A percentile compares a stretch with the other conserved stretches of the same genome.
These are phyloP conservation scores for Teratosphaeria viscida DNA, from an alignment of 2,329 filamentous ascomycete species.

Conservation along the genomic window DNA sequence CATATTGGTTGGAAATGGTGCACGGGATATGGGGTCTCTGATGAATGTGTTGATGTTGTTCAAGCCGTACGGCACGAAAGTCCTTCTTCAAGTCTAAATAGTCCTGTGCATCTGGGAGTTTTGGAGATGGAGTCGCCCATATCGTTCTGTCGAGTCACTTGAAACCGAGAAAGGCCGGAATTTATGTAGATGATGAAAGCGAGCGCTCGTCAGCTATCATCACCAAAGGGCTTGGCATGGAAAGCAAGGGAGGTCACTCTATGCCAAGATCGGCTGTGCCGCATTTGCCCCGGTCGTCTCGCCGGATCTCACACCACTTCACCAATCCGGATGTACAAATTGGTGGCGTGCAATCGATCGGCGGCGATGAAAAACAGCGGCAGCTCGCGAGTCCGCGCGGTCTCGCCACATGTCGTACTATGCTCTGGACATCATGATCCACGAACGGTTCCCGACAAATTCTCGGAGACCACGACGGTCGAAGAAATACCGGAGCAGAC, in stretches of 20 bases:
- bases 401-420: background rate
- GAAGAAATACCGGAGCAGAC: no score
- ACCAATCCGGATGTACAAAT: background rate
- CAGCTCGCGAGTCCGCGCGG: background rate
- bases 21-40: background rate
- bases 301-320: background rate
- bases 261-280: background rate
- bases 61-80: background rate
- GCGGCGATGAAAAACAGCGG: background rate
- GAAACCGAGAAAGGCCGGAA: no score
- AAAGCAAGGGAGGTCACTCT: background rate
- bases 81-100: background rate
- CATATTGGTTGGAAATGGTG: background rate
- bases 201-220: no score
- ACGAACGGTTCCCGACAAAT: no score
- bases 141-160: no score
- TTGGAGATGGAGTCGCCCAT: no score
- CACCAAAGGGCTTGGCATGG: no score
- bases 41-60: background rate
- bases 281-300: background rate
- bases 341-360: background rate
- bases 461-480: no score
- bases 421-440: no score
- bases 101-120: no score
- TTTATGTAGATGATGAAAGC: no score